These are phyloP conservation scores for Sphagnum fallax DNA, from an alignment of 228 moss, liverwort and hornwort genomes.

Conservation along the genomic window DNA sequence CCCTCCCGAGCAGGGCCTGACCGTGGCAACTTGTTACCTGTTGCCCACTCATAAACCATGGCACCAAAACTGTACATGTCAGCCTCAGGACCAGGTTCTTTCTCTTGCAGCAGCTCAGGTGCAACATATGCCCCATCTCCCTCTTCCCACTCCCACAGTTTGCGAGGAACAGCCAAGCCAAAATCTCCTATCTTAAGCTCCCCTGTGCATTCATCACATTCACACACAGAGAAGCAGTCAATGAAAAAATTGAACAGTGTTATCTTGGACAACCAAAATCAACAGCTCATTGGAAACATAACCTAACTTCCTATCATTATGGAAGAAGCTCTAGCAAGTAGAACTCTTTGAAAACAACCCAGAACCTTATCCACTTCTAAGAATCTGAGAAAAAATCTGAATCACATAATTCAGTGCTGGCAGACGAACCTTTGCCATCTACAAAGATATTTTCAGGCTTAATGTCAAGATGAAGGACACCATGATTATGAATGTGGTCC, in stretches of 20 bases:
- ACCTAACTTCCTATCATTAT: no score
- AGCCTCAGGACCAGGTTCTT: conserved; percentile 68
- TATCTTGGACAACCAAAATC: no score
- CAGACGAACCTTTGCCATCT: conserved; percentile 60
- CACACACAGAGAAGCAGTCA: neutral
- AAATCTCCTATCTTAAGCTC: conserved; percentile 93
- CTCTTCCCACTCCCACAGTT: conserved; percentile 98
- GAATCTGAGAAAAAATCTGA: no score
- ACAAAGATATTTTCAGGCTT: conserved; percentile 97
- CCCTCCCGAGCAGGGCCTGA: conserved; percentile 76
- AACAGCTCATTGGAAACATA: no score
- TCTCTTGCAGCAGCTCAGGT: conserved; percentile 83
- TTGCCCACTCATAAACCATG: conserved; percentile 55
- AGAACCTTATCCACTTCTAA: no score
- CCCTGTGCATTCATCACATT: conserved; percentile 12
- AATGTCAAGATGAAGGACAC: conserved; percentile 92
- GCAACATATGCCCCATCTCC: conserved; percentile 95
- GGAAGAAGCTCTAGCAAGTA: no score
- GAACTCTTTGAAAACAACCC: no score
- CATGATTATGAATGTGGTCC: conserved; percentile 85
- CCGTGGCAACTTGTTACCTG: conserved; percentile 57
- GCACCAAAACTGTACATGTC: conserved; percentile 68
- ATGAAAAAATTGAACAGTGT: neutral
- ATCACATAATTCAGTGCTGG: neutral
- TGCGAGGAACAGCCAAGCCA: conserved; percentile 79